phyloP scores from a whole-genome alignment of 768 basidiomycete species.

The Russula lepida region DNA sequence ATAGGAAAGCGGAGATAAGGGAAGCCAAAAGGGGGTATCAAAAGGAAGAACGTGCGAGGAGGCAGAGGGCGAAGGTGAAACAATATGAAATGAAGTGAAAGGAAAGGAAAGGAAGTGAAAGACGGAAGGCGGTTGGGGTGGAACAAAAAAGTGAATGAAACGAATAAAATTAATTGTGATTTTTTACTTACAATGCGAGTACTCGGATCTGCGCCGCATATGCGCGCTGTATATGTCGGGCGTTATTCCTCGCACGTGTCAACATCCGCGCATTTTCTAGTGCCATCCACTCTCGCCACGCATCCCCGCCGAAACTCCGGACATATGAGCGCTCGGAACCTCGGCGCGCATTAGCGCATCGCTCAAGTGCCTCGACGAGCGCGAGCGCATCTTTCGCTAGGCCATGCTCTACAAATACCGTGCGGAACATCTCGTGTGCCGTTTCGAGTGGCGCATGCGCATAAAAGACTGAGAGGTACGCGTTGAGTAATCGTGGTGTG shows the following conservation, averaged over 20 bases:
- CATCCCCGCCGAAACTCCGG: slow-evolving; percentile 47
- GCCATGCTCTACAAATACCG: slow-evolving; percentile 37
- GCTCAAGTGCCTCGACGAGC: slow-evolving; percentile 60
- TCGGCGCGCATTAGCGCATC: slow-evolving; percentile 40
- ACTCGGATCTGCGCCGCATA: slow-evolving; percentile 63
- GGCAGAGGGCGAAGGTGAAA: not conserved
- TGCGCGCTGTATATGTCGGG: slow-evolving; percentile 58
- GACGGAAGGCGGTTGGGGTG: not conserved
- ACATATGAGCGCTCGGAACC: slow-evolving; percentile 38
- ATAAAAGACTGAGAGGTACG: slow-evolving; percentile 76
- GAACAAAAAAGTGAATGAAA: slow-evolving; percentile 25
- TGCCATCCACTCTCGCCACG: slow-evolving; percentile 60
- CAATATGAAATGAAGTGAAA: not conserved
- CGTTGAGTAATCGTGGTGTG: slow-evolving; percentile 59
- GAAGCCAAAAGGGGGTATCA: not conserved
- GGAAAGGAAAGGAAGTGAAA: not conserved
- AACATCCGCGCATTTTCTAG: slow-evolving; percentile 34
- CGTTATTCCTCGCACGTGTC: slow-evolving; percentile 15
- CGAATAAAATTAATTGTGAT: not conserved
- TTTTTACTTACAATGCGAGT: slow-evolving; percentile 42
- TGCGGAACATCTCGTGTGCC: slow-evolving; percentile 41
- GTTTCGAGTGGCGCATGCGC: slow-evolving; percentile 43
- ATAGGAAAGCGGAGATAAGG: not conserved
- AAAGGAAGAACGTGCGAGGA: not conserved
- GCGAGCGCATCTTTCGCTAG: slow-evolving; percentile 44